phyloP scores from a whole-genome alignment of 257 asterid genomes.

The Jaltomata sinuosa region DNA sequence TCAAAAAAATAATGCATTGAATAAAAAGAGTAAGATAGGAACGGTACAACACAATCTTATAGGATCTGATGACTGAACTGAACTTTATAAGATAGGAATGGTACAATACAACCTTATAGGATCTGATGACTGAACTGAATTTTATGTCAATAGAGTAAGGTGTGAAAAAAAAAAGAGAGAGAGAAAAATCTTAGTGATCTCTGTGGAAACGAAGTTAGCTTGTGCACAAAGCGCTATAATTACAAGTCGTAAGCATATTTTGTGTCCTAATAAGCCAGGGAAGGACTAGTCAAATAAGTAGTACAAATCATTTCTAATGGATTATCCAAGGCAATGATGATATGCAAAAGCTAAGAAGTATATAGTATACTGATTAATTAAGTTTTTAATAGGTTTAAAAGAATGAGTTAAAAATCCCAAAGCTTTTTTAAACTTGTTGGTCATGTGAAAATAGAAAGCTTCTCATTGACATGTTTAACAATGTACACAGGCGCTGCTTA shows the following conservation, averaged over 20 bases:
- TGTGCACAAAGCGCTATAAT: not conserved
- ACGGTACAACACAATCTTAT: not conserved
- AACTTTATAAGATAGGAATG: not conserved
- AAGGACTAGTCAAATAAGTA: not conserved
- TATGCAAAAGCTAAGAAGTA: not conserved
- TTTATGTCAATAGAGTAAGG: not conserved
- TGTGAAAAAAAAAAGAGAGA: not conserved
- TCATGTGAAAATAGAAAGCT: not conserved
- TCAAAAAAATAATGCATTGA: not conserved
- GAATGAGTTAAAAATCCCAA: not conserved
- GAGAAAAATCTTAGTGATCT: not conserved
- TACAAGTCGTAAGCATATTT: not conserved
- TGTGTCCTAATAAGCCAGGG: not conserved
- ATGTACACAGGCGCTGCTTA: not conserved
- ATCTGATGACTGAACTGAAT: not conserved
- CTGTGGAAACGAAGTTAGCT: not conserved
- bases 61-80: not conserved
- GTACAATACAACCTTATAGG: not conserved
- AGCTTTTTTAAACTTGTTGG: too few relatives aligned
- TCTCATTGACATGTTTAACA: not conserved
- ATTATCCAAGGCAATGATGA: not conserved
- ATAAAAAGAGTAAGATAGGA: not conserved
- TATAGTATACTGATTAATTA: not conserved
- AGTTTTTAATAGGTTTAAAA: not conserved
- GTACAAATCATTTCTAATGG: not conserved